Base-by-base conservation (phyloP, 2,329 filamentous ascomycete species). In the Phaeosphaeria sp. region DNA sequence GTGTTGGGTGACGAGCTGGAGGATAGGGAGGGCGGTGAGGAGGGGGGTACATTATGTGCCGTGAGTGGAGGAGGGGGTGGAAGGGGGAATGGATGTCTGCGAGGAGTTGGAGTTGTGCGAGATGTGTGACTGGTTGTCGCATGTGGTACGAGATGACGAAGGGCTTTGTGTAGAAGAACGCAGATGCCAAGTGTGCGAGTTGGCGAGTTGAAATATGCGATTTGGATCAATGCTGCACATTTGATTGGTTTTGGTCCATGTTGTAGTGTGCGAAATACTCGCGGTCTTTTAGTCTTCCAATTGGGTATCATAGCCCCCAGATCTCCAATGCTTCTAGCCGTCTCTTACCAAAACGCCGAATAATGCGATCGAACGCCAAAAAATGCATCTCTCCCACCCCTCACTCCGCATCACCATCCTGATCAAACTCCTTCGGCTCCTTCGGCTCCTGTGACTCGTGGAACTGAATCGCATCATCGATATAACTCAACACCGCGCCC, bases 391-490 rank as follows among this genome's bases (percentile, higher is more conserved):
- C 18, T 24, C 40, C 15, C 44, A 25, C 13, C 17, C 9, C 11
- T 46, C n/a, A 46, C 17, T 22, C 20, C 6, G 40, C 40, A 18
- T 64, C 61, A 49, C 53, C 46, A 4, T 63, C 58, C 9, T 45
- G 49, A 46, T 62, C 57, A 24, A 62, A 62, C 61, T 84, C 83
- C 49, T 86, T 85, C 6, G 92, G 90, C 75, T 97, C 93, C 68
- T 86, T 89, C 8, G 93, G 93, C 77, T 97, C 93, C 75, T 97
- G 93, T 13, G 93, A 91, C 76, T 97, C 93, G 73, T 96, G 91
- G 76, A 87, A 97, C 75, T 97, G 93, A 65, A 96, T 95, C 25
- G 91, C 91, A 78, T 97, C 92, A 75, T 97, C 93, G 67, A 97
- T 95, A 79, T 96, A 92, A 81, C 92, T 96, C 67, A 97, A 78